Evolutionary conservation across 345 rosid species (phyloP).

Genomic region (Populus simonii): DNA sequence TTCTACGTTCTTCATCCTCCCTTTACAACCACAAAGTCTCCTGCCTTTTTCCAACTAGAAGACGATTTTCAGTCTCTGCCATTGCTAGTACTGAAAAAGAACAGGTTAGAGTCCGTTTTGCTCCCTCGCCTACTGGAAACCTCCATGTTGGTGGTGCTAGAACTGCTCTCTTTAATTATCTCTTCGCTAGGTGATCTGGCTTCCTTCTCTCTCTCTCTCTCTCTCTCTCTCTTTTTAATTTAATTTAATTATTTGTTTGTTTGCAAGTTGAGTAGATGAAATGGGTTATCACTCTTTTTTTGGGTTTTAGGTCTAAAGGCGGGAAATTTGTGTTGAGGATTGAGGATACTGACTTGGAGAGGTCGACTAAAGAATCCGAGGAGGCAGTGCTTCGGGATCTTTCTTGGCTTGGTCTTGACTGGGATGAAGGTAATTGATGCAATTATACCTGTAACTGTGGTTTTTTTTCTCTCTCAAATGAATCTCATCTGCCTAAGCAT

Average conservation of each 20-base stretch:
- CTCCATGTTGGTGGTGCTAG: conserved; percentile 98
- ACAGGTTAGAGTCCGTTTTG: conserved; percentile 82
- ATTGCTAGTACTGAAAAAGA: conserved; percentile 22
- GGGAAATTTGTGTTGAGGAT: conserved; percentile 88
- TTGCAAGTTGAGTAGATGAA: background rate
- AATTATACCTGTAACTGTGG: too few relatives aligned
- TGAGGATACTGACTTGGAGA: conserved; percentile 92
- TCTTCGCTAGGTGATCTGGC: conserved; percentile 66
- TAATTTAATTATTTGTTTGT: background rate
- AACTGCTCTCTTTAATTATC: conserved; percentile 92
- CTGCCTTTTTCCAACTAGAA: background rate
- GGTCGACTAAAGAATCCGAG: conserved; percentile 89
- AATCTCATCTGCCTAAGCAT: background rate
- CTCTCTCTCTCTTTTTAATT: background rate
- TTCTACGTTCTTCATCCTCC: conserved; percentile 16
- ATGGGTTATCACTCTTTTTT: background rate
- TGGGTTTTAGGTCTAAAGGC: conserved; percentile 65
- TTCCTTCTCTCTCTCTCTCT: background rate
- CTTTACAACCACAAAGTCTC: background rate
- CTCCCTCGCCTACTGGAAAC: conserved; percentile 96
- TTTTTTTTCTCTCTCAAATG: background rate
- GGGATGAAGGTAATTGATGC: conserved; percentile 72
- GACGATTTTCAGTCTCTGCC: conserved; percentile 36
- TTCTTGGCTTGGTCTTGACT: conserved; percentile 85
- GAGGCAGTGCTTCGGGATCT: conserved; percentile 87